Base-by-base conservation (phyloP, 768 basidiomycete genomes). In the Russula sp. region DNA sequence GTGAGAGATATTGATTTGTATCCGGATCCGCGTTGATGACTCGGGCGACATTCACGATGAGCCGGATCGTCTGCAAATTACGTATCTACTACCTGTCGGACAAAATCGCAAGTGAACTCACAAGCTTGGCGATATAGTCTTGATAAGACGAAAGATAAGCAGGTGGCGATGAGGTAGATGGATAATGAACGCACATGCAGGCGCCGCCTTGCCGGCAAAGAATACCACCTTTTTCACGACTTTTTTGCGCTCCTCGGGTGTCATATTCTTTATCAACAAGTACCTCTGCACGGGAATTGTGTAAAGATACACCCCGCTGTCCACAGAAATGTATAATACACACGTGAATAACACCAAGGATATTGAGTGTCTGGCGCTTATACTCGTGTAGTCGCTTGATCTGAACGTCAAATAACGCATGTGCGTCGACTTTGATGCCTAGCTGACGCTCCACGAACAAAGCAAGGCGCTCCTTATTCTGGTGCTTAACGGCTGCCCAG, bases 171-270 rank as follows among this genome's bases (percentile, higher is more conserved):
- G 11, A 56, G 34, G 18, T 20, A 45, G 22, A 59, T 5, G 50
- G 11, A 5, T 20, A 49, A 14, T 32, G 20, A 7, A 77, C 86
- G 71, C 71, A 89, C 88, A 93, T 62, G 86, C 95, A 44, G 96
- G 96, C 0, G 96, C 96, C 57, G 96, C 94, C 74, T 98, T 98
- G 66, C 97, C 96, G 37, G 93, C 96, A 67, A 99, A 98, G 80
- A 99, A 90, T n/a, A 93, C 88, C 20, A 93, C 94, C 57, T 86
- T 83, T n/a, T 85, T 89, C 68, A 83, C 85, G 67, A 88, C 82
- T 72, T 89, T 90, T 78, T 89, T 88, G 70, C 89, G 83, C 73
- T 97, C 86, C 34, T 75, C 86, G 0, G 89, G 82, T 2, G 80
- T 79, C 85, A 96, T 84, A 37, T 74, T 79, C 78, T 98, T 98